These are phyloP conservation scores for Aspergillus mulundensis DNA, from an alignment of 495 filamentous ascomycete genomes.

Conservation along the genomic window DNA sequence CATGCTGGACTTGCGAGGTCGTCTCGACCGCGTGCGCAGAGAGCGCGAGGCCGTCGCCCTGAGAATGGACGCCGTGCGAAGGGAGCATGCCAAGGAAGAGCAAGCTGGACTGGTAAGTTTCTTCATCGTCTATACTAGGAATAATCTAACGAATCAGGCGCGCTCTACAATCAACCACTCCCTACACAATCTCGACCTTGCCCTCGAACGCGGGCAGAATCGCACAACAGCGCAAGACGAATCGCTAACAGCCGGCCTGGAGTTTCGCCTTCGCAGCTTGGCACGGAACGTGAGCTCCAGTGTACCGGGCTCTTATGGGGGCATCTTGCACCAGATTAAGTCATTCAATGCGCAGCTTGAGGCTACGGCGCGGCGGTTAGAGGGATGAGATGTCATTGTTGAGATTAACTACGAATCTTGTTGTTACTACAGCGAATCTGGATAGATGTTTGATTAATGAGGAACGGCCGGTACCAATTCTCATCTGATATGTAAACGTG, in stretches of 20 bases:
- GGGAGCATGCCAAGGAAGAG: constrained; percentile 48
- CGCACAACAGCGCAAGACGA: constrained; percentile 20
- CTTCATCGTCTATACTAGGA: neutral
- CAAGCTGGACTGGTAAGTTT: constrained; percentile 32
- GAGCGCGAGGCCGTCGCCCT: constrained; percentile 64
- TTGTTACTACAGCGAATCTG: constrained; percentile 8
- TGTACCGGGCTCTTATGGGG: constrained; percentile 36
- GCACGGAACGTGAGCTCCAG: constrained; percentile 40
- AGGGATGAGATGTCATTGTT: constrained; percentile 16
- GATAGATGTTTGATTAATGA: neutral
- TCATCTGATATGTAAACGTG: too few relatives aligned
- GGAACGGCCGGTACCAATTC: neutral
- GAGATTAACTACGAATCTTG: neutral
- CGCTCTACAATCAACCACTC: constrained; percentile 44
- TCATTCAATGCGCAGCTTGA: constrained; percentile 45
- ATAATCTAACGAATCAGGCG: constrained; percentile 22
- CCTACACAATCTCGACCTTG: constrained; percentile 42
- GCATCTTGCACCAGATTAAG: constrained; percentile 39
- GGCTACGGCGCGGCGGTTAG: constrained; percentile 29
- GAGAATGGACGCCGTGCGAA: constrained; percentile 64
- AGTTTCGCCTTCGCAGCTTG: constrained; percentile 40
- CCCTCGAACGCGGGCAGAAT: constrained; percentile 41
- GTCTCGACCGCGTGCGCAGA: constrained; percentile 58
- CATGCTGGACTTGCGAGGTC: constrained; percentile 58
- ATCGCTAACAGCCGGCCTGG: constrained; percentile 32